phyloP scores from a whole-genome alignment of 331 rosid species.

The Telfairia occidentalis region DNA sequence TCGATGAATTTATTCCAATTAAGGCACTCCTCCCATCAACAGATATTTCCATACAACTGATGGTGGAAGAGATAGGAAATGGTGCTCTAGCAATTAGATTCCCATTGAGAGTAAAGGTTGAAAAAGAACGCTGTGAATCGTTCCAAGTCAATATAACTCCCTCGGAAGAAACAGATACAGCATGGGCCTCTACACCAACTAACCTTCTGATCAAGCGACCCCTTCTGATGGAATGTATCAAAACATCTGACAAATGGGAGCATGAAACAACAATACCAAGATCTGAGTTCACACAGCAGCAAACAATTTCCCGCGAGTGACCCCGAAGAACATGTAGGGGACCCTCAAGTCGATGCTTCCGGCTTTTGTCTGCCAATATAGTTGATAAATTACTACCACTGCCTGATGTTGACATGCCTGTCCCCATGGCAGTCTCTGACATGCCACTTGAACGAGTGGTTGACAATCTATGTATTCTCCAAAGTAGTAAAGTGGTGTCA shows the following conservation, averaged over 20 bases:
- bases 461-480: slow-evolving; percentile 71
- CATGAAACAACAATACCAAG: slow-evolving; percentile 85
- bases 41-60: slow-evolving; percentile 88
- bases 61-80: slow-evolving; percentile 39
- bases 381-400: slow-evolving; percentile 40
- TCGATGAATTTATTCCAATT: slow-evolving; percentile 49
- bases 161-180: slow-evolving; percentile 70
- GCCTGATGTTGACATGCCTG: slow-evolving; percentile 30
- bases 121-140: slow-evolving; percentile 44
- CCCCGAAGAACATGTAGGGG: slow-evolving; percentile 84
- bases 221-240: slow-evolving; percentile 68
- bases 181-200: slow-evolving; percentile 67
- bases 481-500: slow-evolving; percentile 68
- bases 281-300: slow-evolving; percentile 88
- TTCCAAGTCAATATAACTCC: slow-evolving; percentile 86
- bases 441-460: slow-evolving; percentile 39
- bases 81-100: slow-evolving; percentile 48
- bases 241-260: slow-evolving; percentile 65
- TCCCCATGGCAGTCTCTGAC: slow-evolving; percentile 41
- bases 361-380: slow-evolving; percentile 45
- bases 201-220: slow-evolving; percentile 76
- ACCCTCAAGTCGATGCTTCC: slow-evolving; percentile 69
- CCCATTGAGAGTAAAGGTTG: slow-evolving; percentile 79
- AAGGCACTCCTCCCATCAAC: slow-evolving; percentile 73
- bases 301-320: slow-evolving; percentile 64